Conservation (phyloP, 768 basidiomycete species). For the Boletus vermiculosoides region DNA sequence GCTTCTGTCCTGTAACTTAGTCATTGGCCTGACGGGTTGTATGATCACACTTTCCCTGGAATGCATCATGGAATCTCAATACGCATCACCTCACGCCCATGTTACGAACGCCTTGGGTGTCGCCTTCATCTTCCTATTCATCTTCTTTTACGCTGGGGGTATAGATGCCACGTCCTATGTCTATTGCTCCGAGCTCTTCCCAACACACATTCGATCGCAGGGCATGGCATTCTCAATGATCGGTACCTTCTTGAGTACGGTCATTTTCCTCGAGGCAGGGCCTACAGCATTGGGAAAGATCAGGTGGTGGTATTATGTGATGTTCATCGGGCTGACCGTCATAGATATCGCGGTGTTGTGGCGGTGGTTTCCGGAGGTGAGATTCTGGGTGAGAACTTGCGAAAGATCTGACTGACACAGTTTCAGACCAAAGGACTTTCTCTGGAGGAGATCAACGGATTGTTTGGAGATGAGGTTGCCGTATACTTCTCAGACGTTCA, state of each 20-base stretch:
- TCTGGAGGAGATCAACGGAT: conserved; percentile 1
- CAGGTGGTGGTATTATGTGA: not conserved
- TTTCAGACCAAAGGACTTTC: conserved; percentile 1
- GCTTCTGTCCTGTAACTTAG: not conserved
- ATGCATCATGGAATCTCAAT: not conserved
- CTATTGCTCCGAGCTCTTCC: conserved; percentile 5
- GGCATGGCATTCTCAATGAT: conserved; percentile 3
- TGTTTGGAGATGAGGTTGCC: not conserved
- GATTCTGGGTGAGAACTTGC: no score
- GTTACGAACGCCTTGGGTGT: not conserved
- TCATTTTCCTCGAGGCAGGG: not conserved
- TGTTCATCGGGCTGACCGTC: not conserved
- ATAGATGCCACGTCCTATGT: conserved; percentile 1
- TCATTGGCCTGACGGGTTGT: not conserved
- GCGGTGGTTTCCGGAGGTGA: not conserved
- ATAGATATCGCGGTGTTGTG: not conserved
- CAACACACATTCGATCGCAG: not conserved
- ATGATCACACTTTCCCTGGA: not conserved
- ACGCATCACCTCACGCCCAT: not conserved
- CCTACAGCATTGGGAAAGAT: not conserved
- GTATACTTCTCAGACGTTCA: not conserved
- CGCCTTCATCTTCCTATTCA: not conserved
- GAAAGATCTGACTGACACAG: not conserved
- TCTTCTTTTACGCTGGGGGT: not conserved
- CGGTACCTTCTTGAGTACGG: not conserved